Evolutionary conservation across 106 monocot species (phyloP).

Genomic region (Dioscorea zingiberensis): DNA sequence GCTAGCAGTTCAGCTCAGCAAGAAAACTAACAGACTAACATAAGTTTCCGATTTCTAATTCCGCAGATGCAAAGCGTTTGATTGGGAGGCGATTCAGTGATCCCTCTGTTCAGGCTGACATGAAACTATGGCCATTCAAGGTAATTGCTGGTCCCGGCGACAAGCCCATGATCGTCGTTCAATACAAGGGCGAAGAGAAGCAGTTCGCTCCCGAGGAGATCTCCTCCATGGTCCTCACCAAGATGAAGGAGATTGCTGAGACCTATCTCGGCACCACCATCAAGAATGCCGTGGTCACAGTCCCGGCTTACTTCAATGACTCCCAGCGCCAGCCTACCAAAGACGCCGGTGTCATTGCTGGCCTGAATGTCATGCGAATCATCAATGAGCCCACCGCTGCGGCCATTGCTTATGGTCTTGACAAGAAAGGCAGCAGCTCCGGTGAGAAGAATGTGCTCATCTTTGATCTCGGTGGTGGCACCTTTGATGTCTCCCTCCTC

Average conservation of each 20-base stretch:
- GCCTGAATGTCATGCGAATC: constrained; percentile 69
- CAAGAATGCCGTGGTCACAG: too few relatives aligned
- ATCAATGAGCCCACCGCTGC: constrained; percentile 78
- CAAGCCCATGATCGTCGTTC: constrained; percentile 52
- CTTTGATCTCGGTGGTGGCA: constrained; percentile 76
- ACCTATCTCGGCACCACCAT: too few relatives aligned
- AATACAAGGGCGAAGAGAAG: constrained; percentile 45
- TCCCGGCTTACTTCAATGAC: constrained; percentile 68
- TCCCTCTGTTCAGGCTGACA: constrained; percentile 28
- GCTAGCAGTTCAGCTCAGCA: too few relatives aligned
- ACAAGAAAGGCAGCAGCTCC: constrained; percentile 54
- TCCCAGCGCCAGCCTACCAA: constrained; percentile 69
- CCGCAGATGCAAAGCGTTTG: constrained; percentile 44
- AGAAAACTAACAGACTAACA: too few relatives aligned
- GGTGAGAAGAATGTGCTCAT: constrained; percentile 88
- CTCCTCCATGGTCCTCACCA: constrained; percentile 51
- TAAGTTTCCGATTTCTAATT: not conserved
- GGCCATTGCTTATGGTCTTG: constrained; percentile 78
- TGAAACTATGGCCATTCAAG: constrained; percentile 58
- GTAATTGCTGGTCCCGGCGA: constrained; percentile 31
- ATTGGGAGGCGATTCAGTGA: constrained; percentile 34
- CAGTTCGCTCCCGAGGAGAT: constrained; percentile 49
- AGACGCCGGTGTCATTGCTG: constrained; percentile 71
- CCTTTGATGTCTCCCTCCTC: constrained; percentile 72
- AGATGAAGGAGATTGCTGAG: constrained; percentile 57